Conservation (phyloP, 1,284 basidiomycete genomes). For the Ceratobasidium sp. region DNA sequence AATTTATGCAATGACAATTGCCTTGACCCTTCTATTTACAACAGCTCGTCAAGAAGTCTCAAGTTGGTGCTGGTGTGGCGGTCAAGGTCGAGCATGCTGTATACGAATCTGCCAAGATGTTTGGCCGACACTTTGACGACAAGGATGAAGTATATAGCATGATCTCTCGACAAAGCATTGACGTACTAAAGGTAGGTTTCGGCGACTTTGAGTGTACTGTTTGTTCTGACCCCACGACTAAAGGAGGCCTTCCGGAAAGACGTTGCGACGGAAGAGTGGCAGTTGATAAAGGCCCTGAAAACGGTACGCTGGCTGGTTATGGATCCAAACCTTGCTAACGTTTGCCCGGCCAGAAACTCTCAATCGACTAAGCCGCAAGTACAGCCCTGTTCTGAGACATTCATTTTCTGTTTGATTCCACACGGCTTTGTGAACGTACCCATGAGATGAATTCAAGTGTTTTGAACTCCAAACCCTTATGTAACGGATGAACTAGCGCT, state of each 20-base stretch:
- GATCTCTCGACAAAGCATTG: conserved; percentile 91
- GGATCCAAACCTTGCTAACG: neutral
- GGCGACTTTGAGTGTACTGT: conserved; percentile 16
- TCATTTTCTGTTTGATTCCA: neutral
- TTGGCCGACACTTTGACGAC: conserved; percentile 93
- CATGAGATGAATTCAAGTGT: neutral
- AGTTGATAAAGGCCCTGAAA: conserved; percentile 91
- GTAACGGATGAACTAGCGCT: conserved; percentile 3
- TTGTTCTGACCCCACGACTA: conserved; percentile 41
- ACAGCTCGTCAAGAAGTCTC: conserved; percentile 88
- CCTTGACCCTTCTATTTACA: conserved; percentile 13
- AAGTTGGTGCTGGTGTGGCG: conserved; percentile 94
- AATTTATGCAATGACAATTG: conserved; percentile 1
- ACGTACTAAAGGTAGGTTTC: conserved; percentile 80
- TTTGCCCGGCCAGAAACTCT: conserved; percentile 20
- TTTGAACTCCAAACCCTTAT: neutral
- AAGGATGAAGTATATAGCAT: conserved; percentile 93
- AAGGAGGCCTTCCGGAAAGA: conserved; percentile 88
- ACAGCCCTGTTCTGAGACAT: neutral
- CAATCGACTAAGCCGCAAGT: conserved; percentile 22
- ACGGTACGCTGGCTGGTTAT: conserved; percentile 60
- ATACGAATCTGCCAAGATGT: conserved; percentile 95
- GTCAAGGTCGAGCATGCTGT: conserved; percentile 98
- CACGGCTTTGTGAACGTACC: neutral
- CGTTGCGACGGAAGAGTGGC: conserved; percentile 92